phyloP scores from a whole-genome alignment of 345 rosid species.

The Cardamine resedifolia region DNA sequence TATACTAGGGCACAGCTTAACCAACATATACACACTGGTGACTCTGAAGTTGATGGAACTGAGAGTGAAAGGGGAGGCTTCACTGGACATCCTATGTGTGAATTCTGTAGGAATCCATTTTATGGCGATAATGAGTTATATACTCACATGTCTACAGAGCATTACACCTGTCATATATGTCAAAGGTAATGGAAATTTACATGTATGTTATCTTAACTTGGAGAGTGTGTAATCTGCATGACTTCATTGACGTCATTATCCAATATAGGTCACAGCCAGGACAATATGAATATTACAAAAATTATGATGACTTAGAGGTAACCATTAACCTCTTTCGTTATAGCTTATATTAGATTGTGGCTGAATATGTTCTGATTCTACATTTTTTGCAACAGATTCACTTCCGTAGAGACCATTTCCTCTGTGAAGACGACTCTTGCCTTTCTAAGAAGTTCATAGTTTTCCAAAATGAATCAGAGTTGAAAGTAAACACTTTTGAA shows the following conservation, averaged over 20 bases:
- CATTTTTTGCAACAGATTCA: conserved; percentile 61
- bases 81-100: conserved; percentile 89
- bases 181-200: conserved; percentile 57
- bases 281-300: conserved; percentile 80
- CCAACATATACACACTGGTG: conserved; percentile 84
- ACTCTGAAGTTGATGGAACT: conserved; percentile 91
- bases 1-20: conserved; percentile 78
- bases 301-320: conserved; percentile 92
- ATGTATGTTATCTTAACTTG: neutral
- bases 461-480: conserved; percentile 79
- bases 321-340: neutral
- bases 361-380: conserved; percentile 13
- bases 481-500: conserved; percentile 60
- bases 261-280: conserved; percentile 85
- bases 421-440: conserved; percentile 94
- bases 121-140: conserved; percentile 94
- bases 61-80: conserved; percentile 99
- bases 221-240: neutral
- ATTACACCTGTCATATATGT: conserved; percentile 91
- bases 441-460: conserved; percentile 88
- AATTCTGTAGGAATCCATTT: conserved; percentile 80
- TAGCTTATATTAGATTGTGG: neutral
- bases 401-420: conserved; percentile 81
- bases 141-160: conserved; percentile 89
- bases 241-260: neutral